Percentiles rank a stretch among this genome's conserved stretches.
These are phyloP conservation scores for Colletotrichum tamarilloi DNA, from an alignment of 2,329 filamentous ascomycete genomes.

Conservation along the genomic window DNA sequence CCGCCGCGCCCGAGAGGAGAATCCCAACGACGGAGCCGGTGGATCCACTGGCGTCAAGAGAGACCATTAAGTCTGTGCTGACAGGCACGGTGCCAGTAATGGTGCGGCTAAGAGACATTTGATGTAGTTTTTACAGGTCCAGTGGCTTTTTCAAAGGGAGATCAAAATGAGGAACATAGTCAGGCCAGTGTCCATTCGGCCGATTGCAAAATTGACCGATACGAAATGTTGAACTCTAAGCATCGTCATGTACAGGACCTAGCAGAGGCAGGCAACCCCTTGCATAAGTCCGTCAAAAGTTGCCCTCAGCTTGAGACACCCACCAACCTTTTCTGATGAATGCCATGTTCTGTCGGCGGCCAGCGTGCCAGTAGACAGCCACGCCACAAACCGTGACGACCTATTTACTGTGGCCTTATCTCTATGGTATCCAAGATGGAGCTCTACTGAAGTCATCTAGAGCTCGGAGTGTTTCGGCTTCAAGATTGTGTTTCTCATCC, in stretches of 20 bases:
- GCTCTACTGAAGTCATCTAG: constrained; percentile 1
- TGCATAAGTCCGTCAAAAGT: neutral
- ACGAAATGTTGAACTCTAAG: neutral
- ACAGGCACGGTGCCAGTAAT: too few species aligned
- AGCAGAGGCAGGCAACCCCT: neutral
- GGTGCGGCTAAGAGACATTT: neutral
- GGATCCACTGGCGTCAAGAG: neutral
- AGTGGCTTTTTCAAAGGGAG: neutral
- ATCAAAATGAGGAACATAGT: neutral
- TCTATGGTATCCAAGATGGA: neutral
- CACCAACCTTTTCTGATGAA: neutral
- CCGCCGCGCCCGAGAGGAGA: too few species aligned
- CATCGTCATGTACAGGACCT: neutral
- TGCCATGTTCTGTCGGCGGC: neutral
- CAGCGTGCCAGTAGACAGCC: neutral
- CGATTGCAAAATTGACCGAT: neutral
- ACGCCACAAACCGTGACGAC: too few species aligned
- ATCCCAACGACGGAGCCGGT: neutral
- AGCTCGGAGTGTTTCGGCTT: constrained; percentile 19
- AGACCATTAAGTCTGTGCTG: neutral
- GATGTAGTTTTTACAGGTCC: too few species aligned
- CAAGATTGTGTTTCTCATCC: constrained; percentile 19
- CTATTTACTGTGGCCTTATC: neutral
- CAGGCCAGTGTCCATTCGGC: neutral
- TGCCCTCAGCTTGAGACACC: neutral